A percentile compares a stretch with the other conserved stretches of the same genome.
These are phyloP conservation scores for Globisporangium orthogonon DNA, from an alignment of 352 stramenopile species.

Conservation along the genomic window DNA sequence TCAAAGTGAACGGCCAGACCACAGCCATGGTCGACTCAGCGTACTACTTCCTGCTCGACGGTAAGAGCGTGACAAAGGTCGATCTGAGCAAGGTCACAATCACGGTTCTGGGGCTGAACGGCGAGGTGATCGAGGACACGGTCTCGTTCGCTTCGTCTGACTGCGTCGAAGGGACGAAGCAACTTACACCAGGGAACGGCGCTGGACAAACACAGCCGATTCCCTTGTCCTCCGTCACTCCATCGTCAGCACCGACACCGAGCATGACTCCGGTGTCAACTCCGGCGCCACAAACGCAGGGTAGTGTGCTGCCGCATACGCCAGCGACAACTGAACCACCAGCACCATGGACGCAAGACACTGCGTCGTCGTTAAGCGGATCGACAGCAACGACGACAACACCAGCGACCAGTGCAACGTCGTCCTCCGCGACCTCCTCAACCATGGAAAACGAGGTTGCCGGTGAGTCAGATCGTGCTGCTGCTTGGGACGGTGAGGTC, in stretches of 20 bases:
- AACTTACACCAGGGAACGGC: constrained; percentile 24
- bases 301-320: no score
- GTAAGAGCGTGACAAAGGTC: constrained; percentile 15
- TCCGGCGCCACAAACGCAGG: background rate
- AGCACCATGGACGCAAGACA: background rate
- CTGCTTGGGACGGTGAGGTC: background rate
- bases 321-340: background rate
- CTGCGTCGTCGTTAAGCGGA: background rate
- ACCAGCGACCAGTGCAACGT: background rate
- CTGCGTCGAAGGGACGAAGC: constrained; percentile 38
- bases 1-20: constrained; percentile 51
- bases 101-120: constrained; percentile 36
- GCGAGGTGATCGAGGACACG: constrained; percentile 47
- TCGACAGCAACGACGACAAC: background rate
- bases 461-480: background rate
- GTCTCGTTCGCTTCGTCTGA: constrained; percentile 37
- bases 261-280: constrained; percentile 3
- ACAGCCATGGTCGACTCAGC: constrained; percentile 60
- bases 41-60: constrained; percentile 55
- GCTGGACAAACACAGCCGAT: background rate
- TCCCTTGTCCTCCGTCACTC: background rate
- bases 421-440: background rate
- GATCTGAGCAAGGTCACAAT: constrained; percentile 40
- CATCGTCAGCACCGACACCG: no score
- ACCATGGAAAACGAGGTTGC: background rate